A percentile compares a stretch with the other conserved stretches of the same genome.
These are phyloP conservation scores for Aleurites moluccanus DNA, from an alignment of 441 rosid genomes.

Conservation along the genomic window DNA sequence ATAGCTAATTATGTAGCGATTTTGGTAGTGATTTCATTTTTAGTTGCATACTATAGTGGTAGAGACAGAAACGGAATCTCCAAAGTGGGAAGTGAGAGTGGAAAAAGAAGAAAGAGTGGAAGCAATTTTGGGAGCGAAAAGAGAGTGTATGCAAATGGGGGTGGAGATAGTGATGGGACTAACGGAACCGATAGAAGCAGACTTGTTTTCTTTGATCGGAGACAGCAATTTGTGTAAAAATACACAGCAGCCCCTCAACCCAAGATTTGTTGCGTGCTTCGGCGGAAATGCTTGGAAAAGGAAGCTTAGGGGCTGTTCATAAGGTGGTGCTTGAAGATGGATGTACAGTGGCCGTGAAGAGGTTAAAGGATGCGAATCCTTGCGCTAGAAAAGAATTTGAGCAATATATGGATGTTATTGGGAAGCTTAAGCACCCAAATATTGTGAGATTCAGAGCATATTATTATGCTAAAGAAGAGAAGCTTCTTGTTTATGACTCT, in stretches of 20 bases:
- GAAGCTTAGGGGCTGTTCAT: conserved; percentile 86
- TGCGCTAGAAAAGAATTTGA: conserved; percentile 86
- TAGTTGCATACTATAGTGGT: conserved; percentile 64
- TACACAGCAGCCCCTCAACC: too few relatives aligned
- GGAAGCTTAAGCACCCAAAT: conserved; percentile 74
- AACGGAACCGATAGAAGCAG: conserved; percentile 60
- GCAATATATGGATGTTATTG: conserved; percentile 88
- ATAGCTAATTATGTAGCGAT: conserved; percentile 61
- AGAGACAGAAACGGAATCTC: conserved; percentile 39
- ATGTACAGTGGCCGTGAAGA: conserved; percentile 70
- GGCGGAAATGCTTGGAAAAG: conserved; percentile 97
- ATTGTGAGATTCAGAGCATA: conserved; percentile 82
- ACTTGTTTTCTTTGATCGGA: conserved; percentile 83
- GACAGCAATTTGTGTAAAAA: conserved; percentile 77
- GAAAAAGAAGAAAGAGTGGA: conserved; percentile 52
- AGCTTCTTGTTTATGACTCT: conserved; percentile 87
- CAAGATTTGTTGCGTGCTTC: conserved; percentile 89
- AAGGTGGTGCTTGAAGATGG: conserved; percentile 87
- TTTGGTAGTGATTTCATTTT: conserved; percentile 52
- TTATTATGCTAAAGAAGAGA: conserved; percentile 94
- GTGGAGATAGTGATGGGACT: conserved; percentile 72
- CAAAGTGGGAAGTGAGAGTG: conserved; percentile 39
- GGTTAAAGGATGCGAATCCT: conserved; percentile 91
- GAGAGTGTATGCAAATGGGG: conserved; percentile 51
- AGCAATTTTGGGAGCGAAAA: conserved; percentile 58